phyloP scores from a whole-genome alignment of 148 eudicot genomes.

The Fagopyrum homotropicum region DNA sequence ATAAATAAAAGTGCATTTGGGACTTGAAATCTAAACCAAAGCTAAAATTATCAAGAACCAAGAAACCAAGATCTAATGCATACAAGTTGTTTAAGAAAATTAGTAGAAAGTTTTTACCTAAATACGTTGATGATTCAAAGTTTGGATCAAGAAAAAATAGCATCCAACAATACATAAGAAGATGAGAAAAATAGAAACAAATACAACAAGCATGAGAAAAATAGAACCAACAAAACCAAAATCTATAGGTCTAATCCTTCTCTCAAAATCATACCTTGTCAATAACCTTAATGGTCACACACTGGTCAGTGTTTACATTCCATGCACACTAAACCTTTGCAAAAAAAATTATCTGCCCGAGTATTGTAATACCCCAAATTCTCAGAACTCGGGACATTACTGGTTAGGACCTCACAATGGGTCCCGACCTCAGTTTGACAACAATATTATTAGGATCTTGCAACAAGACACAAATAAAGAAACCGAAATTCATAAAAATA shows the following conservation, averaged over 20 bases:
- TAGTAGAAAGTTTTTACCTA: background rate
- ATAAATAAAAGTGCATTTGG: too few relatives aligned
- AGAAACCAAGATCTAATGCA: background rate
- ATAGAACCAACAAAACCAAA: background rate
- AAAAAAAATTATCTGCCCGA: constrained; percentile 62
- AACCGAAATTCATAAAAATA: too few relatives aligned
- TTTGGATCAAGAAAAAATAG: background rate
- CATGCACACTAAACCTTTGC: constrained; percentile 76
- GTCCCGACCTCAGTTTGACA: too few relatives aligned
- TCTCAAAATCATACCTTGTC: constrained; percentile 61
- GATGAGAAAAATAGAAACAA: background rate
- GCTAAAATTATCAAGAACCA: background rate
- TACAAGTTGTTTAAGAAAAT: too few relatives aligned
- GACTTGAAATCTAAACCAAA: too few relatives aligned
- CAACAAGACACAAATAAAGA: too few relatives aligned
- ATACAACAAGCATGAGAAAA: background rate
- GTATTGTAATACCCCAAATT: too few relatives aligned
- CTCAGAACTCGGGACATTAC: too few relatives aligned
- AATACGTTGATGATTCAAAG: background rate
- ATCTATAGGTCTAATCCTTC: constrained; percentile 58
- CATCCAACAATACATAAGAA: constrained; percentile 4
- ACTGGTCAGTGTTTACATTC: constrained; percentile 44
- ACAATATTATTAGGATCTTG: too few relatives aligned
- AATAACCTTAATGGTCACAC: constrained; percentile 73
- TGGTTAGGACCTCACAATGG: too few relatives aligned